Evolutionary conservation across 1,284 basidiomycete genomes (phyloP).

Genomic region (Sporisorium exsertum): DNA sequence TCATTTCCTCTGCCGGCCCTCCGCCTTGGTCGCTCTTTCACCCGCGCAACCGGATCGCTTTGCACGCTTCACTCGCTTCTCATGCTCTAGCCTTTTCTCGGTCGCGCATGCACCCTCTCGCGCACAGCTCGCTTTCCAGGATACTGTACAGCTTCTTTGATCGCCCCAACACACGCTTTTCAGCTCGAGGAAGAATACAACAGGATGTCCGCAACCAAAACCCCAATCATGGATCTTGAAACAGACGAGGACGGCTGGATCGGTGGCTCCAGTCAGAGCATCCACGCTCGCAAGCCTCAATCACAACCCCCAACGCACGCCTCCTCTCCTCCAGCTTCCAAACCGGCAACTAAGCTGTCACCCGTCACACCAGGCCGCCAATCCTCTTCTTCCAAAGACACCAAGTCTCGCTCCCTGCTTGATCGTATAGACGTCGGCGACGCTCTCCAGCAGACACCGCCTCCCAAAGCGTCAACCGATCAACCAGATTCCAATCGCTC

Average conservation of each 20-base stretch:
- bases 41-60: neutral
- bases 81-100: slow-evolving; percentile 9
- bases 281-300: slow-evolving; percentile 40
- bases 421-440: slow-evolving; percentile 46
- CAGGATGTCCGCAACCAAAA: slow-evolving; percentile 23
- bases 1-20: slow-evolving; percentile 4
- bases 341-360: slow-evolving; percentile 11
- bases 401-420: slow-evolving; percentile 21
- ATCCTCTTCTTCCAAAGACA: neutral
- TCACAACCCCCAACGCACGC: slow-evolving; percentile 8
- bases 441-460: slow-evolving; percentile 26
- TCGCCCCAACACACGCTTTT: too few species aligned
- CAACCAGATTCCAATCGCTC: neutral
- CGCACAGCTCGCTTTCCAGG: slow-evolving; percentile 32
- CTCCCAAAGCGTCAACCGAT: slow-evolving; percentile 18
- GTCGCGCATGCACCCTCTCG: neutral
- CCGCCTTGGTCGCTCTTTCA: neutral
- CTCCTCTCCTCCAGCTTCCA: slow-evolving; percentile 30
- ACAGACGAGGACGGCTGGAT: slow-evolving; percentile 51
- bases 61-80: neutral
- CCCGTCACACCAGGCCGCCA: slow-evolving; percentile 25
- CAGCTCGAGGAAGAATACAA: too few species aligned
- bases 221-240: slow-evolving; percentile 36
- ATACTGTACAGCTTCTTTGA: too few species aligned
- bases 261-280: slow-evolving; percentile 52